phyloP scores from a whole-genome alignment of 208 protist genomes.

The Trypanosoma lewisi region DNA sequence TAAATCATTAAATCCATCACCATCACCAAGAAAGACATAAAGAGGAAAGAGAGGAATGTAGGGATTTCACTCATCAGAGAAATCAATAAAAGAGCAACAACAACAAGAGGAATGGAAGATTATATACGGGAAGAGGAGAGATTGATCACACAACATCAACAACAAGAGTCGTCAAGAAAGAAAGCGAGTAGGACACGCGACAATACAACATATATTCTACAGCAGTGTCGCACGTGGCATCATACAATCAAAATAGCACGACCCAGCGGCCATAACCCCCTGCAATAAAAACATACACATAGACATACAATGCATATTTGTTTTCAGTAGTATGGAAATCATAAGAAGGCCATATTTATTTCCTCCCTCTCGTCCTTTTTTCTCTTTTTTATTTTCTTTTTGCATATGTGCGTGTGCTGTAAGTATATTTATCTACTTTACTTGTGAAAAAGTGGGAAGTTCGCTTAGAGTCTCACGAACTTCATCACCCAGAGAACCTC shows the following conservation, averaged over 20 bases:
- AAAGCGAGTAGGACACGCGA: too few relatives aligned
- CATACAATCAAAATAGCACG: too few relatives aligned
- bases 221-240: too few relatives aligned
- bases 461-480: slow-evolving; percentile 44
- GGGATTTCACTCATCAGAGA: background rate
- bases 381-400: background rate
- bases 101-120: background rate
- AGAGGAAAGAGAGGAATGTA: slow-evolving; percentile 10
- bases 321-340: background rate
- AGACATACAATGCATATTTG: background rate
- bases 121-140: background rate
- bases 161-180: too few relatives aligned
- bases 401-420: background rate
- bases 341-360: background rate
- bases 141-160: slow-evolving; percentile 5
- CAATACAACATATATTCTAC: too few relatives aligned
- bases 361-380: background rate
- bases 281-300: slow-evolving; percentile 5
- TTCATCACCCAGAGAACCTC: slow-evolving; percentile 53
- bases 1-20: background rate
- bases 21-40: slow-evolving; percentile 15
- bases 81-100: slow-evolving; percentile 5
- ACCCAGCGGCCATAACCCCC: too few relatives aligned
- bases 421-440: background rate
- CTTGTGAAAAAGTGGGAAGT: slow-evolving; percentile 31